Conservation (phyloP, 1,139 yeast genomes). For the Pichia inconspicua region DNA sequence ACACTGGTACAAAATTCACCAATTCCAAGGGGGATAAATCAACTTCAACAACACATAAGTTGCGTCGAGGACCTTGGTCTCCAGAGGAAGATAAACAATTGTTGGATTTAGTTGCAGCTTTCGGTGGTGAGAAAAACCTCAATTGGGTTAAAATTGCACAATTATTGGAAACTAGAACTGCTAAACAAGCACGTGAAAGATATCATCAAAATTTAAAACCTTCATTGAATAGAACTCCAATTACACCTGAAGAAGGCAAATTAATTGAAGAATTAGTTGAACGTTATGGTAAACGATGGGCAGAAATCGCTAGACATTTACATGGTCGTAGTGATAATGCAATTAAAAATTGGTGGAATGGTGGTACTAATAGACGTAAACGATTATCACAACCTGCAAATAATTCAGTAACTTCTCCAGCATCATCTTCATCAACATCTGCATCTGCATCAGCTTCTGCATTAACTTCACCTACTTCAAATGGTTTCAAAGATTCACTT, state of each 20-base stretch:
- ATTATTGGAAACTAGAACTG: conserved; percentile 67
- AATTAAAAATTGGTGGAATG: conserved; percentile 95
- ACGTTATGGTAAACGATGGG: conserved; percentile 86
- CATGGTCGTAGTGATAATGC: conserved; percentile 87
- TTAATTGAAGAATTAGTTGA: conserved; percentile 72
- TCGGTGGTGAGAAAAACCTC: conserved; percentile 57
- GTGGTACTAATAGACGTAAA: conserved; percentile 76
- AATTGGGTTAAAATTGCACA: conserved; percentile 87
- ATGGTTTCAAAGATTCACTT: background rate
- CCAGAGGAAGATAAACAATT: conserved; percentile 74
- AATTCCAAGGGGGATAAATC: background rate
- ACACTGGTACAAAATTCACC: too few species aligned
- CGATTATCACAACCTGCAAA: conserved; percentile 34
- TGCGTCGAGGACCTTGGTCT: conserved; percentile 78
- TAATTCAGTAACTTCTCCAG: conserved; percentile 1
- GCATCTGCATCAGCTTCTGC: background rate
- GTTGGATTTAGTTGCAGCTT: conserved; percentile 58
- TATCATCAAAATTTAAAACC: conserved; percentile 91
- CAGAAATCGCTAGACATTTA: conserved; percentile 82
- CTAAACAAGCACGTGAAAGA: conserved; percentile 88
- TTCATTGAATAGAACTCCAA: conserved; percentile 70
- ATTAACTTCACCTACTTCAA: background rate
- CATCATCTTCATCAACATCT: background rate
- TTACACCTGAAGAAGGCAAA: conserved; percentile 76
- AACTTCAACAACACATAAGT: conserved; percentile 6